Base-by-base conservation (phyloP, 2,329 filamentous ascomycete species). In the Paecilomyces sp. region DNA sequence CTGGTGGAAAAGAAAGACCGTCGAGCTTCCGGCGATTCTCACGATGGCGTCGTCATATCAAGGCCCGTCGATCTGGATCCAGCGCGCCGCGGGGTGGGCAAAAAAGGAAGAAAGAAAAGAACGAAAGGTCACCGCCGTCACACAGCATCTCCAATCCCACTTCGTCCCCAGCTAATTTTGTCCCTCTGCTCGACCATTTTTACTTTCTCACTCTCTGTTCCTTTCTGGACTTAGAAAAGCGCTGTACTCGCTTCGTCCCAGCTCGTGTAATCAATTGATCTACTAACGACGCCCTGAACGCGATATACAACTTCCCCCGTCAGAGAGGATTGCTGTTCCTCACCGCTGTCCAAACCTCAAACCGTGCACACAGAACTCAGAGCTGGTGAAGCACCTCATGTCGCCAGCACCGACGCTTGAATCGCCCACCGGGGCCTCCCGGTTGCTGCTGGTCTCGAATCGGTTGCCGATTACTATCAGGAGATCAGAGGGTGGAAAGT, bases 391-490 rank as follows among this genome's bases (percentile, higher is more conserved):
- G 18, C 41, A 47, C 41, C 15, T 34, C 25, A 61, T 63, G 57
- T 58, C 62, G 22, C 59, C 60, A 25, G 57, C 54, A 34, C 22
- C 59, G 9, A 53, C 60, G 13, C 57, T 52, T 18, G 54, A 58
- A 25, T 30, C 62, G 36, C 57, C 62, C 12, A 22, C 60, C 50
- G 67, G 67, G 53, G 66, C 68, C 53, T 66, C 68, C 28, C 70
- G 84, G 58, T 83, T 96, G 56, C 83, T 96, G 57, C 86, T 96
- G 51, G 87, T 96, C 65, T 96, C 92, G 33, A 97, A 97, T 75
- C 90, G 92, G 58, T 83, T 96, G 41, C 92, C 92, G 60, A 93
- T 97, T 74, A 96, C 92, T 65, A 94, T 97, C 79, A 96, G 96
- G 79, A 88, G 90, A 64, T 87, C 88, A 57, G 90, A 92, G 56